Conservation (phyloP, 352 stramenopile species). For the Phytophthora hibernalis region DNA sequence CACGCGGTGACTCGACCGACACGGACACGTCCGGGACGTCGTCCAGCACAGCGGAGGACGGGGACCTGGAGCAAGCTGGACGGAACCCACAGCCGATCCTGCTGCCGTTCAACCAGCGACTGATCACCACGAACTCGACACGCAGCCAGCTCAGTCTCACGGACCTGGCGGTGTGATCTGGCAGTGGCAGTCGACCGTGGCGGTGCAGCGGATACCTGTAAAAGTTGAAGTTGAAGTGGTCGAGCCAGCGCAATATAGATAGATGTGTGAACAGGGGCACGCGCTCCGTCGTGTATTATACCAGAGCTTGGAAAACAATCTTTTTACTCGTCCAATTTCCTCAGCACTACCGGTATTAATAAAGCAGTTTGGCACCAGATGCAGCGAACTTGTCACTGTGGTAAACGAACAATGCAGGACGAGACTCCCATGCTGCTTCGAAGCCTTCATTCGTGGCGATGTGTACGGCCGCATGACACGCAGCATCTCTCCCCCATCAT, state of each 20-base stretch:
- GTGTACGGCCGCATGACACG: not conserved
- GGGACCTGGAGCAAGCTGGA: conserved; percentile 58
- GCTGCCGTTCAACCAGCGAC: conserved; percentile 55
- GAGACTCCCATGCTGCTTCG: too few species aligned
- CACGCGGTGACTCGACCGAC: conserved; percentile 42
- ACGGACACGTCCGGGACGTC: conserved; percentile 35
- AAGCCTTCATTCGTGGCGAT: not conserved
- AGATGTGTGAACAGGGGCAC: too few species aligned
- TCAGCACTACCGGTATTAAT: too few species aligned
- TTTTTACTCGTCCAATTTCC: too few species aligned
- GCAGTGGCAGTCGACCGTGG: not conserved
- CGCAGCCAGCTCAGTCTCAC: conserved; percentile 45
- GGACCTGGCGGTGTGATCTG: conserved; percentile 31
- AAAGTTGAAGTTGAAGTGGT: conserved; percentile 27
- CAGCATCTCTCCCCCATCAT: conserved; percentile 4
- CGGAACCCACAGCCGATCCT: conserved; percentile 65
- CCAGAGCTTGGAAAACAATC: too few species aligned
- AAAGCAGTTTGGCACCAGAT: too few species aligned
- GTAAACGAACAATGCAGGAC: too few species aligned
- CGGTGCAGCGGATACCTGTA: not conserved
- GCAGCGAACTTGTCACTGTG: too few species aligned
- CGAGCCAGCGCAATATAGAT: conserved; percentile 21
- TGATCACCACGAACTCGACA: conserved; percentile 40
- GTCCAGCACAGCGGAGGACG: conserved; percentile 30
- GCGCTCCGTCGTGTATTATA: not conserved